Conservation (phyloP, 495 filamentous ascomycete species). For the Jackrogersella multiformis region DNA sequence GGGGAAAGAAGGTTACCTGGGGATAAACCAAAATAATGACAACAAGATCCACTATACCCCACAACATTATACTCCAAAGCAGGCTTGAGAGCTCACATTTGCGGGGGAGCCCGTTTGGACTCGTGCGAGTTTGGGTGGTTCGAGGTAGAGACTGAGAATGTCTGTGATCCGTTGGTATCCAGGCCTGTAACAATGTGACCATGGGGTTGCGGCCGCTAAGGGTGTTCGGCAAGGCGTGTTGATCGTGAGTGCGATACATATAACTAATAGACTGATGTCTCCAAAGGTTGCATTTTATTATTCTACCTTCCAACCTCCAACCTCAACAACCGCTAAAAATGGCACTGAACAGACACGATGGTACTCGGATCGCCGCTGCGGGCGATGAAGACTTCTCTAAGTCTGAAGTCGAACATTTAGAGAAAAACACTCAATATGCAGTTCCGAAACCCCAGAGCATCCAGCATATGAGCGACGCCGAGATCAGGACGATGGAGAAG, state of each 20-base stretch:
- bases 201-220: background rate
- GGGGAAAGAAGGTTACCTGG: background rate
- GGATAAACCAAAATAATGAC: background rate
- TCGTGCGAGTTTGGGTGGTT: background rate
- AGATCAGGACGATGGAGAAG: background rate
- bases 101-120: background rate
- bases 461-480: background rate
- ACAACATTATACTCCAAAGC: background rate
- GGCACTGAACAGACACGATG: background rate
- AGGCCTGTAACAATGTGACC: background rate
- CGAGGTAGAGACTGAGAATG: background rate
- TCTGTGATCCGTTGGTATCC: background rate
- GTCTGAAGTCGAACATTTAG: background rate
- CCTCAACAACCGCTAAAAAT: background rate
- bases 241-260: background rate
- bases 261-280: background rate
- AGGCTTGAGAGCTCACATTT: background rate
- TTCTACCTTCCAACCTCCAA: background rate
- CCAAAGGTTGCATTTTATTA: background rate
- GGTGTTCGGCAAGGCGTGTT: background rate
- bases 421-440: background rate
- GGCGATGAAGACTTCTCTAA: background rate
- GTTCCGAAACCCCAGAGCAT: slow-evolving; percentile 2
- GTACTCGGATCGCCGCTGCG: background rate
- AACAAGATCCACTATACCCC: background rate